Base-by-base conservation (phyloP, 208 protist species). In the Spongospora subterranea region DNA sequence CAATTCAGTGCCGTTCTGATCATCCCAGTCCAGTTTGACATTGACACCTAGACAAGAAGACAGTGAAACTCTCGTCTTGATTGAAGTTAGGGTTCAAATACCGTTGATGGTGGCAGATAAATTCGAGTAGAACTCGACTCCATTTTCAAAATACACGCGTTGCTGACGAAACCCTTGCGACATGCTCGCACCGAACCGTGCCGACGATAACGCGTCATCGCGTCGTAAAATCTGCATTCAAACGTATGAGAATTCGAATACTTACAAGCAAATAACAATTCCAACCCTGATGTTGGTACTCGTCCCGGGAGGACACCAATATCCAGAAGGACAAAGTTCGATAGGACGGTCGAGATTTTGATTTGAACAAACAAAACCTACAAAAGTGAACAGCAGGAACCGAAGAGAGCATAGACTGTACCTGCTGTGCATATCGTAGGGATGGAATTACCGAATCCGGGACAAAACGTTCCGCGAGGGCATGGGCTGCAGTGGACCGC, bases 271-370 rank as follows among this genome's bases (percentile, higher is more conserved):
- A 17, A 29, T 65, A 29, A 17, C 54, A 17, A 65, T 6, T 40
- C 40, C 35, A 13, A 82, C 71, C n/a, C 35, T 82, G n/a, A 82
- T 43, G n/a, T 82, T n/a, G 71, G 35, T n/a, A 43, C 71, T 82
- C 17, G n/a, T 82, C n/a, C 71, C 71, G 17, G 71, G 35, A 20
- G 71, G 71, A 82, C 71, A 82, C 71, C 71, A 82, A 43, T 82
- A 82, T 35, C 71, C 71, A 13, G 35, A 43, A 45, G 71, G 71
- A n/a, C 71, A 82, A 39, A 43, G n/a, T n/a, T 82, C 17, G 11
- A 43, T 82, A 39, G 71, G 71, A 43, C 71, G 71, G 40, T 82
- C 71, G 6, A 82, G 35, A 82, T n/a, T n/a, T 43, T 6, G 13
- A 20, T 82, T n/a, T 45, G 35, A 13, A n/a, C 71, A 82, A 43